These are phyloP conservation scores for Mycena sanguinolenta DNA, from an alignment of 768 basidiomycete species.

Conservation along the genomic window DNA sequence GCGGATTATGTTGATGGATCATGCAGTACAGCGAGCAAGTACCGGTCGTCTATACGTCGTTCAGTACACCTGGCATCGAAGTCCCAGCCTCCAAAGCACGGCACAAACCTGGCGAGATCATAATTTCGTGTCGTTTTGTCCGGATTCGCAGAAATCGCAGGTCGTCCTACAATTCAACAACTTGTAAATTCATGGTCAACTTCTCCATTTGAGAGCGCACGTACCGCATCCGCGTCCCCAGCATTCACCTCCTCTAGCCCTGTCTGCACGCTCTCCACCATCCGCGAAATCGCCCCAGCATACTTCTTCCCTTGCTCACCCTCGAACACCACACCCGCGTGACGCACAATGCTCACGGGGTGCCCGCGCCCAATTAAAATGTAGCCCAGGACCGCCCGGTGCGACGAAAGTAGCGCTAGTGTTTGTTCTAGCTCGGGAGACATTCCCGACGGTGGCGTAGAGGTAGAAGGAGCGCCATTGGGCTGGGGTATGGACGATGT, in stretches of 20 bases:
- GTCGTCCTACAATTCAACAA: slow-evolving; percentile 73
- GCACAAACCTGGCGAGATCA: slow-evolving; percentile 90
- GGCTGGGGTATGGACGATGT: slow-evolving; percentile 16
- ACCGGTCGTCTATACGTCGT: slow-evolving; percentile 75
- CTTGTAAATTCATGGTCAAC: slow-evolving; percentile 4
- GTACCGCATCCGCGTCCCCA: slow-evolving; percentile 69
- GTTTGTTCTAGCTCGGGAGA: slow-evolving; percentile 89
- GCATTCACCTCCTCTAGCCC: slow-evolving; percentile 84
- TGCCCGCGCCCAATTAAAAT: slow-evolving; percentile 83
- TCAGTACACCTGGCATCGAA: neutral
- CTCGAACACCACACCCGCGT: slow-evolving; percentile 88
- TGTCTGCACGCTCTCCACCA: slow-evolving; percentile 83
- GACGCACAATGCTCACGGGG: slow-evolving; percentile 84
- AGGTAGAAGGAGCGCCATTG: slow-evolving; percentile 19
- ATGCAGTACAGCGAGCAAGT: slow-evolving; percentile 86
- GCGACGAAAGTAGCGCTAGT: slow-evolving; percentile 79
- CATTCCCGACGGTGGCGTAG: slow-evolving; percentile 48
- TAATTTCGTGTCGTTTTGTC: slow-evolving; percentile 91
- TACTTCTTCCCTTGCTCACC: slow-evolving; percentile 86
- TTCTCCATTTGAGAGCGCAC: slow-evolving; percentile 37
- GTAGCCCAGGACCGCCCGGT: slow-evolving; percentile 90
- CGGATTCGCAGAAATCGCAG: slow-evolving; percentile 91
- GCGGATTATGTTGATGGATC: slow-evolving; percentile 69
- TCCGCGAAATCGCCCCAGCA: slow-evolving; percentile 76
- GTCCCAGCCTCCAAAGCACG: no score